Evolutionary conservation across 2,329 filamentous ascomycete species (phyloP).

Genomic region (Alternaria ventricosa): DNA sequence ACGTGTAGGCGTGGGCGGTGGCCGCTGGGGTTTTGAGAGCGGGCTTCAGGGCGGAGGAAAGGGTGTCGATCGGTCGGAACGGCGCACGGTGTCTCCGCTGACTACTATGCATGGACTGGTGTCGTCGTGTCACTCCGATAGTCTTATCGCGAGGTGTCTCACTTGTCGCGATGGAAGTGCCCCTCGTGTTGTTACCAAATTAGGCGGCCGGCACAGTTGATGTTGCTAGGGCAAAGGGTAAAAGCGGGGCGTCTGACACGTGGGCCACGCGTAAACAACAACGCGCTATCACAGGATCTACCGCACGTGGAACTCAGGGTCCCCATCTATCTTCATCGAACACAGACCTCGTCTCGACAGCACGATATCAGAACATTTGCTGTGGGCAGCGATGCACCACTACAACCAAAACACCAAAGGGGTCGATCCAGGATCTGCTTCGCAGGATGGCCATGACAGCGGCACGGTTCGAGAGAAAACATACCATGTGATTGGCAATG

Average conservation of each 20-base stretch:
- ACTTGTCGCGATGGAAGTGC: neutral
- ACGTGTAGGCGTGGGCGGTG: conserved; percentile 5
- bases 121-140: neutral
- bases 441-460: neutral
- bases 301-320: neutral
- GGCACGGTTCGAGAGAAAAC: neutral
- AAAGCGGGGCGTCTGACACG: conserved; percentile 6
- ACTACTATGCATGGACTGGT: conserved; percentile 29
- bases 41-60: conserved; percentile 43
- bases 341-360: neutral
- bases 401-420: neutral
- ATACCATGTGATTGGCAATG: neutral
- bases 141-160: neutral
- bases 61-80: conserved; percentile 43
- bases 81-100: conserved; percentile 40
- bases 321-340: neutral
- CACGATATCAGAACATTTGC: neutral
- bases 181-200: conserved; percentile 13
- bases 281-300: conserved; percentile 14
- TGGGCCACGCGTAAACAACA: conserved; percentile 9
- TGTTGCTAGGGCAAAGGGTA: conserved; percentile 11
- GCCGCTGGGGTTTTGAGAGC: conserved; percentile 21
- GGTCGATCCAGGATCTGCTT: too few relatives aligned
- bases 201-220: conserved; percentile 3
- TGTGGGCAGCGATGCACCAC: neutral